Evolutionary conservation across 495 filamentous ascomycete genomes (phyloP).

Genomic region (Penicillium ochrochloron): DNA sequence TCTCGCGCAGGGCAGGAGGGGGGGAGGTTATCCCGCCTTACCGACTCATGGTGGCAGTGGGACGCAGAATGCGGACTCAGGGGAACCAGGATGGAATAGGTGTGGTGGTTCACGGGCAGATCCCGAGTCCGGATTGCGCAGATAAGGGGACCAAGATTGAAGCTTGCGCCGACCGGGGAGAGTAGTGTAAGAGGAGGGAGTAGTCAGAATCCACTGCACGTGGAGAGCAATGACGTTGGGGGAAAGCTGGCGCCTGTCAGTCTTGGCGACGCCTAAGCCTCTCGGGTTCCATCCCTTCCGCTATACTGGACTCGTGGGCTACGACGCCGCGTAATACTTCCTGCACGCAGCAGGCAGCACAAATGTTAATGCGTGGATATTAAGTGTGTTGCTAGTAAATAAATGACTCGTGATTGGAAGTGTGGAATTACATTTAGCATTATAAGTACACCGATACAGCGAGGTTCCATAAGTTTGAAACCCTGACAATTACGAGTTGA

Average conservation of each 20-base stretch:
- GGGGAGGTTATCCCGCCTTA: conserved; percentile 32
- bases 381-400: background rate
- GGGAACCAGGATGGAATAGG: conserved; percentile 31
- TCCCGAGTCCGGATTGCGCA: conserved; percentile 34
- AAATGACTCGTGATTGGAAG: background rate
- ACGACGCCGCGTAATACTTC: conserved; percentile 9
- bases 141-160: conserved; percentile 7
- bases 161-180: conserved; percentile 26
- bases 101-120: conserved; percentile 28
- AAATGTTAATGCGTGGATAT: background rate
- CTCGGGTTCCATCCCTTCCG: conserved; percentile 22
- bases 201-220: conserved; percentile 17
- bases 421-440: conserved; percentile 4
- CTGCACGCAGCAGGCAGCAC: conserved; percentile 13
- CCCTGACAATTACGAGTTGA: too few relatives aligned
- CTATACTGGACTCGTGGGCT: background rate
- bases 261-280: conserved; percentile 40
- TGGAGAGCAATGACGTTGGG: conserved; percentile 45
- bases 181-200: conserved; percentile 9
- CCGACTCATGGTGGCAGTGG: conserved; percentile 49
- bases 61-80: conserved; percentile 21
- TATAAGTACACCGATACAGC: background rate
- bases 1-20: background rate
- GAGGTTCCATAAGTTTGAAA: too few relatives aligned
- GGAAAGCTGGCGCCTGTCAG: conserved; percentile 47